phyloP scores from a whole-genome alignment of 2,329 filamentous ascomycete species.

The Talaromyces amestolkiae region DNA sequence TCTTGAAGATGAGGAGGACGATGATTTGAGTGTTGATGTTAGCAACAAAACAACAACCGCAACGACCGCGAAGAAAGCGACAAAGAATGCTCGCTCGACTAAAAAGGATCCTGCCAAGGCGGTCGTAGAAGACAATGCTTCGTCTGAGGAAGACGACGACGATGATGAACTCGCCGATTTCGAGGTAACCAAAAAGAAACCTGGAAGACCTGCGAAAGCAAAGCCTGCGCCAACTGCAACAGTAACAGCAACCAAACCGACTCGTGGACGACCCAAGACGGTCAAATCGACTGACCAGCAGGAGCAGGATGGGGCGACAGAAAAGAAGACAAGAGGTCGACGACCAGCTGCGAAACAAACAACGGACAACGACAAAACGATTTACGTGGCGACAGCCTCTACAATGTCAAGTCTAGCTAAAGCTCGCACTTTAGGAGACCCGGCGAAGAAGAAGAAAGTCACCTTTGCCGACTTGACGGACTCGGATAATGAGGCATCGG shows the following conservation, averaged over 20 bases:
- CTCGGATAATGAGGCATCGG: constrained; percentile 40
- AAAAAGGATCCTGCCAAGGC: background rate
- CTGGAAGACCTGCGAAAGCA: constrained; percentile 22
- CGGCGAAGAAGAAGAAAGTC: constrained; percentile 43
- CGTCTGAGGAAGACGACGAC: constrained; percentile 17
- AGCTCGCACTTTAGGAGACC: constrained; percentile 31
- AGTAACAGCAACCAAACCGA: constrained; percentile 20
- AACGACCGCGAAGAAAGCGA: background rate
- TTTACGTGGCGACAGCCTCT: constrained; percentile 26
- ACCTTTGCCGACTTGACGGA: constrained; percentile 46
- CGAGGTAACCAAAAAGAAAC: constrained; percentile 26
- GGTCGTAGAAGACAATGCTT: background rate
- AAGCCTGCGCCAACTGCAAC: constrained; percentile 20
- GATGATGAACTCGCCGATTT: constrained; percentile 27
- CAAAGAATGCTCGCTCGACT: background rate
- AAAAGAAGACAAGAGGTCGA: constrained; percentile 28
- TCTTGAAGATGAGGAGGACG: constrained; percentile 2
- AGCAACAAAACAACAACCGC: background rate
- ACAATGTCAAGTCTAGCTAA: constrained; percentile 29
- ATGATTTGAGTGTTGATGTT: constrained; percentile 12
- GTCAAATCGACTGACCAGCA: constrained; percentile 22
- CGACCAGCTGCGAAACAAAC: constrained; percentile 24
- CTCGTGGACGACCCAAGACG: constrained; percentile 14
- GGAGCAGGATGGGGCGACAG: constrained; percentile 20
- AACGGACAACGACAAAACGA: constrained; percentile 21